Conservation (phyloP, 164 flowering plant genomes). For the Nymphaea colorata region DNA sequence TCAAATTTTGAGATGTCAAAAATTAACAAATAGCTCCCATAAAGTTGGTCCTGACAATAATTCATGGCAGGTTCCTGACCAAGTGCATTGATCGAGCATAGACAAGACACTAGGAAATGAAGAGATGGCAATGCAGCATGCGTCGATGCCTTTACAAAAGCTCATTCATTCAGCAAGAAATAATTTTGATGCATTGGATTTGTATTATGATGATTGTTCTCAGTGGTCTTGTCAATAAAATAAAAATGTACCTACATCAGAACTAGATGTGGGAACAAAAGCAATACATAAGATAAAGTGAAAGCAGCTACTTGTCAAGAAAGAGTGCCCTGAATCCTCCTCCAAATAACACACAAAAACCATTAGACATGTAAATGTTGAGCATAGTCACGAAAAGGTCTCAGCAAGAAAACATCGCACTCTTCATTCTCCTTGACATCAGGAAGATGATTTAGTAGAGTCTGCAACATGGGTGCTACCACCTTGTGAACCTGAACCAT, state of each 20-base stretch:
- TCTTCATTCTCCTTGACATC: constrained; percentile 57
- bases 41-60: neutral
- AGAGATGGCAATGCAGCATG: neutral
- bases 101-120: neutral
- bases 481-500: neutral
- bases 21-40: neutral
- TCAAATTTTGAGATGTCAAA: too few relatives aligned
- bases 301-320: too few relatives aligned
- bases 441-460: constrained; percentile 54
- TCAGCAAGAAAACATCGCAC: constrained; percentile 68
- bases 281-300: too few relatives aligned
- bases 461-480: constrained; percentile 28
- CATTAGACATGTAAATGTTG: too few relatives aligned
- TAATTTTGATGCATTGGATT: neutral
- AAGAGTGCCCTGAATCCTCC: neutral
- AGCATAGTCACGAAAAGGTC: neutral
- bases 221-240: neutral
- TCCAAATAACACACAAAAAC: neutral
- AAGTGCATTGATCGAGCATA: neutral
- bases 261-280: too few relatives aligned
- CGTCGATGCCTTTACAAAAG: neutral
- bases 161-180: neutral
- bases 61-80: neutral
- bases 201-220: neutral
- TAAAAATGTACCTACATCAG: too few relatives aligned